Conservation (phyloP, 306 rosid genomes). For the Adenanthera pavonina region DNA sequence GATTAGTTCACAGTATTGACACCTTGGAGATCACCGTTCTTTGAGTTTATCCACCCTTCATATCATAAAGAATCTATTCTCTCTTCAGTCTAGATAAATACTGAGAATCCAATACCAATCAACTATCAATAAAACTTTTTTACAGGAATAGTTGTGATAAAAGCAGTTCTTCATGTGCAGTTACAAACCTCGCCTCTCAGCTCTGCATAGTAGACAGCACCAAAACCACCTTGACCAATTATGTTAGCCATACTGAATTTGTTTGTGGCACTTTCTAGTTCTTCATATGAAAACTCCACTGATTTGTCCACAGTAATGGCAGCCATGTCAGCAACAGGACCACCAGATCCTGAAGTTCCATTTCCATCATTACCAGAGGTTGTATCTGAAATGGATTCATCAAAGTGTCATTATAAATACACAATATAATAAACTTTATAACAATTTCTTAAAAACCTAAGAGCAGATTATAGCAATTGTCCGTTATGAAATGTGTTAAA, state of each 20-base stretch:
- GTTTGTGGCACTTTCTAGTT: conserved; percentile 83
- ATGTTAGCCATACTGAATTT: conserved; percentile 77
- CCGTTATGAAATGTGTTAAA: not conserved
- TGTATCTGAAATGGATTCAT: conserved; percentile 45
- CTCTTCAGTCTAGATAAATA: conserved; percentile 28
- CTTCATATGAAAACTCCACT: conserved; percentile 86
- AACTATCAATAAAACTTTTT: conserved; percentile 17
- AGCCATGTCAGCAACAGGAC: conserved; percentile 39
- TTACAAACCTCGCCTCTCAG: conserved; percentile 96
- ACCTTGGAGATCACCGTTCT: not conserved
- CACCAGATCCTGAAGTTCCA: conserved; percentile 48
- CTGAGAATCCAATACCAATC: conserved; percentile 12
- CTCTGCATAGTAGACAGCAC: conserved; percentile 93
- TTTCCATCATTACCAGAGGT: conserved; percentile 42
- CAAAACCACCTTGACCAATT: conserved; percentile 98
- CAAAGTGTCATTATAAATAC: conserved; percentile 22
- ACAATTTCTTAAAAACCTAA: not conserved
- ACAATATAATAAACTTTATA: not conserved
- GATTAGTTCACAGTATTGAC: not conserved
- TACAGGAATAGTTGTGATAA: conserved; percentile 2
- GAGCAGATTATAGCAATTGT: not conserved
- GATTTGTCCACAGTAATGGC: conserved; percentile 87
- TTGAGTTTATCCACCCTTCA: conserved; percentile 35
- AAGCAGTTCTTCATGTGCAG: conserved; percentile 18
- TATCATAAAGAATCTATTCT: conserved; percentile 8